Percentiles rank a stretch among this genome's conserved stretches.
phyloP scores from a whole-genome alignment of 148 eudicot species.

The Chenopodium suecicum region DNA sequence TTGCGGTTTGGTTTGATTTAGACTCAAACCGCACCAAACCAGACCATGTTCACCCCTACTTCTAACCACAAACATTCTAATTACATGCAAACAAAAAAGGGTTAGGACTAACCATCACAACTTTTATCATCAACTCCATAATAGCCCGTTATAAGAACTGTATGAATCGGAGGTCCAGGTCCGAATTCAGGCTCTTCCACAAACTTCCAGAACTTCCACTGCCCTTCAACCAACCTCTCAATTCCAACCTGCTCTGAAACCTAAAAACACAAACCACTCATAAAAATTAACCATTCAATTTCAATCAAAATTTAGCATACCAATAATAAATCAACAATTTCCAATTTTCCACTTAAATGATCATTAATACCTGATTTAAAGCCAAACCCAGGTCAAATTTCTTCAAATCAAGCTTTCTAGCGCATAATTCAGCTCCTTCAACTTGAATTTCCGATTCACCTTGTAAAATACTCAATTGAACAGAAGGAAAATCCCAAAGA shows the following conservation, averaged over 20 bases:
- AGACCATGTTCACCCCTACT: too few relatives aligned
- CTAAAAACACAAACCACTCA: slow-evolving; percentile 34
- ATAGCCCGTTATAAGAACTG: slow-evolving; percentile 49
- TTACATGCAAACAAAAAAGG: not conserved
- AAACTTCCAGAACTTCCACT: slow-evolving; percentile 67
- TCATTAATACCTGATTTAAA: slow-evolving; percentile 45
- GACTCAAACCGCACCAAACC: too few relatives aligned
- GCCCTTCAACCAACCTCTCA: slow-evolving; percentile 32
- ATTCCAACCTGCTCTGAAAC: slow-evolving; percentile 58
- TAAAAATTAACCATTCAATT: too few relatives aligned
- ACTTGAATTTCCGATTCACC: slow-evolving; percentile 33
- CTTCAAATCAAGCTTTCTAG: slow-evolving; percentile 37
- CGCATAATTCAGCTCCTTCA: slow-evolving; percentile 41
- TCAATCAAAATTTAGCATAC: not conserved
- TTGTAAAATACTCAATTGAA: slow-evolving; percentile 32
- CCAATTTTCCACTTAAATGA: too few relatives aligned
- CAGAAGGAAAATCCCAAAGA: slow-evolving; percentile 80
- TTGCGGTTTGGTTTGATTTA: too few relatives aligned
- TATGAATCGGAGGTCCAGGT: slow-evolving; percentile 60
- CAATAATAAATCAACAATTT: not conserved
- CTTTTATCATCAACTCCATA: slow-evolving; percentile 31
- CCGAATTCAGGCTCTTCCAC: slow-evolving; percentile 84
- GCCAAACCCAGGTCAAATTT: slow-evolving; percentile 56
- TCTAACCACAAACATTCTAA: not conserved
- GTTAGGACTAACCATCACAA: slow-evolving; percentile 46